Evolutionary conservation across 2,329 filamentous ascomycete genomes (phyloP).

Genomic region (Pyrenophora seminiperda): DNA sequence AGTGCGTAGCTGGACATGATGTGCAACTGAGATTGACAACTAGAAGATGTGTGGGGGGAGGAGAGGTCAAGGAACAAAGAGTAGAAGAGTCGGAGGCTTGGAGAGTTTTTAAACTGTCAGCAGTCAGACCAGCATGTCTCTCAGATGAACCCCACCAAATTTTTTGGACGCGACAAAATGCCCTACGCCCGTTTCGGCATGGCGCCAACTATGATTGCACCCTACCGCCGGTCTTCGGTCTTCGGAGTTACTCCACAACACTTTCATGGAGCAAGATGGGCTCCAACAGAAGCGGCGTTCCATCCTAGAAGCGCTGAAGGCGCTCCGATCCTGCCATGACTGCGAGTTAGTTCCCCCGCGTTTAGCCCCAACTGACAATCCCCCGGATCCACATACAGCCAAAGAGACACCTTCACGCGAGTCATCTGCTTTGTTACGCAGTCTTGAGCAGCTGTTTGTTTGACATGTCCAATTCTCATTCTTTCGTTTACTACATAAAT

Average conservation of each 20-base stretch:
- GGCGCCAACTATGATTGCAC: constrained; percentile 16
- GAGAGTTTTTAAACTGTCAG: constrained; percentile 14
- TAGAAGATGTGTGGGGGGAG: background rate
- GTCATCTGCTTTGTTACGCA: too few relatives aligned
- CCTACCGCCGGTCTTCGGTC: constrained; percentile 33
- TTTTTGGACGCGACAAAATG: constrained; percentile 33
- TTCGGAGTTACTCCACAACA: constrained; percentile 27
- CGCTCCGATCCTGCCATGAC: constrained; percentile 3
- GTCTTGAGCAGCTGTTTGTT: background rate
- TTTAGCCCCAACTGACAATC: constrained; percentile 19
- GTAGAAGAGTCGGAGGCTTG: constrained; percentile 3
- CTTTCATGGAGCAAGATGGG: background rate
- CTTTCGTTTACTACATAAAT: constrained; percentile 36
- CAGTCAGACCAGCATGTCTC: constrained; percentile 10
- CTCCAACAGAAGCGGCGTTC: background rate
- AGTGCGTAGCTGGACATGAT: constrained; percentile 63
- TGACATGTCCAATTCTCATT: constrained; percentile 28
- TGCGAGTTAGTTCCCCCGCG: constrained; percentile 13
- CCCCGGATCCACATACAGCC: constrained; percentile 10
- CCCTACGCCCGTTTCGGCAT: constrained; percentile 26
- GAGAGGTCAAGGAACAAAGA: constrained; percentile 1
- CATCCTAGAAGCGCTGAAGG: constrained; percentile 7
- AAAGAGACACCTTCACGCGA: background rate
- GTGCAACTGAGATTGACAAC: constrained; percentile 11
- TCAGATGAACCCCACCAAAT: constrained; percentile 23